A percentile compares a stretch with the other conserved stretches of the same genome.
Evolutionary conservation across 2,329 filamentous ascomycete genomes (phyloP).

Genomic region (Trichoderma hamatum): DNA sequence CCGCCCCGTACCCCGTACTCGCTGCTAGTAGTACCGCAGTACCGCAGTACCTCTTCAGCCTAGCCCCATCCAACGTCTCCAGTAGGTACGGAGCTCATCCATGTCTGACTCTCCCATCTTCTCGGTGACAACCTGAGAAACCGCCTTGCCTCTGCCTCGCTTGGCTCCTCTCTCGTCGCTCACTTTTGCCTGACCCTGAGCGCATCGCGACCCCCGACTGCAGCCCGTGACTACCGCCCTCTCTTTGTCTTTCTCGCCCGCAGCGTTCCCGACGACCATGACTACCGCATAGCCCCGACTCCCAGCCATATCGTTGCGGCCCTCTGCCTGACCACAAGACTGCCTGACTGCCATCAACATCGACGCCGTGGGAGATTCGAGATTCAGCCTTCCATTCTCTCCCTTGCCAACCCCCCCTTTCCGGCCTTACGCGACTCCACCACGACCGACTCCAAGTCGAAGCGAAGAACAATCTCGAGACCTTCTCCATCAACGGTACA

Average conservation of each 20-base stretch:
- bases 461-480: background rate
- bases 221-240: background rate
- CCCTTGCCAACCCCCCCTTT: background rate
- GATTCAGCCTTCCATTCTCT: background rate
- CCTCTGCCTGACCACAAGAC: constrained; percentile 15
- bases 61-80: background rate
- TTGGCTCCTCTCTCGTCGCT: constrained; percentile 2
- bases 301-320: constrained; percentile 4
- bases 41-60: background rate
- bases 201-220: constrained; percentile 17
- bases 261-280: constrained; percentile 12
- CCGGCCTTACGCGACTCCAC: background rate
- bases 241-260: background rate
- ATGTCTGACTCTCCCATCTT: background rate
- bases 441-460: background rate
- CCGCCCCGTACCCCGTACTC: constrained; percentile 12
- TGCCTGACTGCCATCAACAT: background rate
- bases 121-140: constrained; percentile 14
- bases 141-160: constrained; percentile 2
- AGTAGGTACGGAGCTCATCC: background rate
- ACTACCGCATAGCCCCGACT: constrained; percentile 14
- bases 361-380: background rate
- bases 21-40: background rate
- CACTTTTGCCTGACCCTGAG: constrained; percentile 15
- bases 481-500: background rate